Percentiles rank a stretch among this genome's conserved stretches.
phyloP scores from a whole-genome alignment of 2,329 filamentous ascomycete genomes.

The Pyrenophora graminea region DNA sequence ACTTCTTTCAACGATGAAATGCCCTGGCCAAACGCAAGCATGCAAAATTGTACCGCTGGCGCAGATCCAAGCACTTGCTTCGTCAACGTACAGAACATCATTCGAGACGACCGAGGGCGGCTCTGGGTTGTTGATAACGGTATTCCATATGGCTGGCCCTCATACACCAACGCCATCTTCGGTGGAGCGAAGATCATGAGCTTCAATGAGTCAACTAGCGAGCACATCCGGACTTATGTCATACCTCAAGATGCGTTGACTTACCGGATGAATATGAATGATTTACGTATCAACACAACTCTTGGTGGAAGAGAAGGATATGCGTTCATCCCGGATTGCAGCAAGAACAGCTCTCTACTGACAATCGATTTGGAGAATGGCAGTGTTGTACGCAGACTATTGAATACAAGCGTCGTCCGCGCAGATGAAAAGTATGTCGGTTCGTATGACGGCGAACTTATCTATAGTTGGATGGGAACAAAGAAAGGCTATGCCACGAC shows the following conservation, averaged over 20 bases:
- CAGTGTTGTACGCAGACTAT: slow-evolving; percentile 42
- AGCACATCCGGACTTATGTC: slow-evolving; percentile 44
- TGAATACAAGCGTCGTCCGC: slow-evolving; percentile 43
- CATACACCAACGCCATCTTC: slow-evolving; percentile 31
- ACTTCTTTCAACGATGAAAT: slow-evolving; percentile 46
- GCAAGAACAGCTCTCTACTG: slow-evolving; percentile 45
- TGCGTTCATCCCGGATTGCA: slow-evolving; percentile 51
- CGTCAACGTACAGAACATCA: slow-evolving; percentile 53
- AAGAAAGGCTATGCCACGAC: slow-evolving; percentile 35
- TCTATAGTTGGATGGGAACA: slow-evolving; percentile 47
- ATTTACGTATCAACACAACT: slow-evolving; percentile 51
- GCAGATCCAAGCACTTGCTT: slow-evolving; percentile 51
- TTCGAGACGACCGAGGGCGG: slow-evolving; percentile 46
- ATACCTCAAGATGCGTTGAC: slow-evolving; percentile 44
- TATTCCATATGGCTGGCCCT: slow-evolving; percentile 37
- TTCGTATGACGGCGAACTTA: slow-evolving; percentile 42
- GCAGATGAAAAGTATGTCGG: slow-evolving; percentile 49
- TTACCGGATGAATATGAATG: slow-evolving; percentile 48
- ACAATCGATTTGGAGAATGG: slow-evolving; percentile 48
- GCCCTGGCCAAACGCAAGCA: slow-evolving; percentile 48
- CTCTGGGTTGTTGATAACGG: slow-evolving; percentile 52
- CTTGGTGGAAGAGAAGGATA: slow-evolving; percentile 45
- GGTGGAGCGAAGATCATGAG: slow-evolving; percentile 51
- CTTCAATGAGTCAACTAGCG: slow-evolving; percentile 43
- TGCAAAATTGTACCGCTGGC: slow-evolving; percentile 47